Percentiles rank a stretch among this genome's conserved stretches.
Conservation (phyloP, 2,329 filamentous ascomycete species). For the Boeremia lycopersici region DNA sequence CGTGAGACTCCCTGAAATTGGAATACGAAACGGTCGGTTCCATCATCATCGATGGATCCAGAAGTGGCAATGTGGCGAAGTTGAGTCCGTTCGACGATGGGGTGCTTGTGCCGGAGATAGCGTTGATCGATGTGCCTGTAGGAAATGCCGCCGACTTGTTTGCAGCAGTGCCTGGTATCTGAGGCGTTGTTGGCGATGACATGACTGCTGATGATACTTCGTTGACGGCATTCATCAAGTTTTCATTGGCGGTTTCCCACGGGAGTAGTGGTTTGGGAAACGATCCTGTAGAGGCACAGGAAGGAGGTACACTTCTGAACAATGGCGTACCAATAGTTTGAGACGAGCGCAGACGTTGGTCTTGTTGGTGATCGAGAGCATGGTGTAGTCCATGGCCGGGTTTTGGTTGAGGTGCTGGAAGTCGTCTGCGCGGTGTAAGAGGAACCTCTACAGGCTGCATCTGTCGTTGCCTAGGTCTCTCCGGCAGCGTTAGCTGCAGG, state of each 20-base stretch:
- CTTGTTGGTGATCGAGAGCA: constrained; percentile 40
- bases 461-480: constrained; percentile 28
- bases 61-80: constrained; percentile 32
- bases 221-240: constrained; percentile 14
- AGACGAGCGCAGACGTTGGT: constrained; percentile 35
- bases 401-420: constrained; percentile 42
- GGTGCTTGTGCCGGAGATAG: constrained; percentile 12
- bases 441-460: constrained; percentile 18
- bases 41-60: constrained; percentile 26
- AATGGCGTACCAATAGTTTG: constrained; percentile 25
- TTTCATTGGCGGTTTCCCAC: constrained; percentile 23
- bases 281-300: constrained; percentile 4
- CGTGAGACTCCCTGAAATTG: constrained; percentile 30
- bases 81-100: constrained; percentile 24
- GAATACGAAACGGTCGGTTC: constrained; percentile 19
- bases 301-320: not conserved
- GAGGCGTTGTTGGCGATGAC: constrained; percentile 7
- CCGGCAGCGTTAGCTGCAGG: constrained; percentile 35
- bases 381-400: constrained; percentile 32
- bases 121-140: not conserved
- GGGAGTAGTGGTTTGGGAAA: constrained; percentile 30
- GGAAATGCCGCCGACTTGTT: constrained; percentile 20
- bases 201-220: constrained; percentile 20
- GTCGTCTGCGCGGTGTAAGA: constrained; percentile 31
- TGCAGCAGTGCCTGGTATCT: constrained; percentile 11